Conservation (phyloP, 2,329 filamentous ascomycete species). For the Nemania sp. region DNA sequence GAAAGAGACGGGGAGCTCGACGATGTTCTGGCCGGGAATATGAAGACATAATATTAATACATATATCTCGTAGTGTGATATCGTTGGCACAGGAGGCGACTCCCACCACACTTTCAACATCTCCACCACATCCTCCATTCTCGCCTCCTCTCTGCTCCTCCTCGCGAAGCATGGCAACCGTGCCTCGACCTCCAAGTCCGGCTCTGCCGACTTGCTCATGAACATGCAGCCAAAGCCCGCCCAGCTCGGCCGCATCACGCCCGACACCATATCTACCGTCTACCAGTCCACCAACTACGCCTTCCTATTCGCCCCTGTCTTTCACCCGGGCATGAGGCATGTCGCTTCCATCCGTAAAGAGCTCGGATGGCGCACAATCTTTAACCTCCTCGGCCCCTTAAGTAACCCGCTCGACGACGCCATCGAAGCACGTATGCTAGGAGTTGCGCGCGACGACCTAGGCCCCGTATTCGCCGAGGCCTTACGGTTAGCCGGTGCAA, state of each 20-base stretch:
- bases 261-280: conserved; percentile 75
- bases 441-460: conserved; percentile 87
- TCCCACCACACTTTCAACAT: conserved; percentile 99
- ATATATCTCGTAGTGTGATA: conserved; percentile 76
- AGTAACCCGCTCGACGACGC: conserved; percentile 88
- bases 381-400: conserved; percentile 94
- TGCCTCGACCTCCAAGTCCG: conserved; percentile 94
- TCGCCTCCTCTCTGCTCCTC: conserved; percentile 86
- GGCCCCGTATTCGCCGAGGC: conserved; percentile 92
- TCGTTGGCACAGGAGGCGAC: conserved; percentile 97
- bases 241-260: conserved; percentile 78
- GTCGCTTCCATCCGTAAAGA: conserved; percentile 87
- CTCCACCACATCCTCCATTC: conserved; percentile 91
- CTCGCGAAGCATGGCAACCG: conserved; percentile 97
- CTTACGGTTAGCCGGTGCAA: conserved; percentile 77
- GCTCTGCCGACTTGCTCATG: conserved; percentile 90
- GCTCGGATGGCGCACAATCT: conserved; percentile 94
- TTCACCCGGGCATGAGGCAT: conserved; percentile 94
- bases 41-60: conserved; percentile 8
- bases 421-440: conserved; percentile 92
- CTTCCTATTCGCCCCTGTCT: conserved; percentile 95
- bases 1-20: not conserved
- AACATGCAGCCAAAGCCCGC: conserved; percentile 79
- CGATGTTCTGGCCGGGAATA: not conserved
- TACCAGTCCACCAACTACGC: conserved; percentile 89